These are phyloP conservation scores for Cystofilobasidium macerans DNA, from an alignment of 768 basidiomycete species.

Conservation along the genomic window DNA sequence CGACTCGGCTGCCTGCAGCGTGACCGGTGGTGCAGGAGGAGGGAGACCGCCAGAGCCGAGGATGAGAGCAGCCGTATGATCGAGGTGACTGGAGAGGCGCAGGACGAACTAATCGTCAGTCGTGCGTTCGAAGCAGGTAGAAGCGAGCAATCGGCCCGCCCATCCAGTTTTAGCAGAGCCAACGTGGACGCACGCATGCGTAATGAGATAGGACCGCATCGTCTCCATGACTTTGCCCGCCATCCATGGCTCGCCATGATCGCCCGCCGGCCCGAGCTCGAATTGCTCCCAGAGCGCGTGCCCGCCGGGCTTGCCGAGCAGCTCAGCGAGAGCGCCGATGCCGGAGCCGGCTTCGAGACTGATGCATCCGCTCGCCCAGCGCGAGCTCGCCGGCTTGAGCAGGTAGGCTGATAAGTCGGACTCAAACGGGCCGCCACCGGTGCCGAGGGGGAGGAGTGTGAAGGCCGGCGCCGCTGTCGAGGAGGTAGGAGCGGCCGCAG, in stretches of 20 bases:
- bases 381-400: not conserved
- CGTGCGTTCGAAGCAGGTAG: too few species aligned
- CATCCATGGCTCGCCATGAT: not conserved
- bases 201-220: conserved; percentile 2
- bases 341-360: not conserved
- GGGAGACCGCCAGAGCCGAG: conserved; percentile 67
- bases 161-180: too few species aligned
- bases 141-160: too few species aligned
- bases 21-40: conserved; percentile 54
- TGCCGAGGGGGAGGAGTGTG: not conserved
- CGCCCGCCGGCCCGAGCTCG: not conserved
- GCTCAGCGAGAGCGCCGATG: not conserved
- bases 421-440: conserved; percentile 1
- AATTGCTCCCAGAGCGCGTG: not conserved
- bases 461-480: too few species aligned
- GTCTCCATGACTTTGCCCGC: conserved; percentile 3
- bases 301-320: not conserved
- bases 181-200: conserved; percentile 3
- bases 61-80: conserved; percentile 74
- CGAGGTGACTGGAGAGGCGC: conserved; percentile 58
- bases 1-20: conserved; percentile 41
- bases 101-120: too few species aligned
- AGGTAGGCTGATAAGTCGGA: not conserved
- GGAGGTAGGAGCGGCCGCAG: too few species aligned
- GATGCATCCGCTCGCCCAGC: not conserved